Percentiles rank a stretch among this genome's conserved stretches.
Conservation (phyloP, 805 yeast species). For the Cyberlindnera saturnus region DNA sequence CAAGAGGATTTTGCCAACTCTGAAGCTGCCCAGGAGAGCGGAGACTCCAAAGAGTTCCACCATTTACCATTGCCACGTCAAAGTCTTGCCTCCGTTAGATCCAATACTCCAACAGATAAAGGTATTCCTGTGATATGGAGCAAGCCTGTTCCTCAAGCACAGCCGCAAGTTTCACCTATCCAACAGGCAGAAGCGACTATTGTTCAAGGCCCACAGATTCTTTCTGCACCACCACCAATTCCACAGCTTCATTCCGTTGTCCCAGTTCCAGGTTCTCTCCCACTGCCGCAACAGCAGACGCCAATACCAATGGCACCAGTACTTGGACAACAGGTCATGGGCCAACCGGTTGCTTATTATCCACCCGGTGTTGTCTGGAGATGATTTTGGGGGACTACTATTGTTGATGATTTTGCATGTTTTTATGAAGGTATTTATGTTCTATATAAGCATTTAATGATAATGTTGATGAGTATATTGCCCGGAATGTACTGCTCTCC, state of each 20-base stretch:
- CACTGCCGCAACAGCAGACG: neutral
- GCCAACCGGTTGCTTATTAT: slow-evolving; percentile 5
- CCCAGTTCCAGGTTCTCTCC: neutral
- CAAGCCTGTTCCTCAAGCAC: slow-evolving; percentile 1
- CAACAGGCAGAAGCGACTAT: too few relatives aligned
- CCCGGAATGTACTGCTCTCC: too few relatives aligned
- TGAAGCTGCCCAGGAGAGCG: slow-evolving; percentile 9
- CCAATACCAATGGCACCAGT: neutral
- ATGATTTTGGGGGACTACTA: neutral
- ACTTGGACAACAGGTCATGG: neutral
- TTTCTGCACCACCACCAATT: too few relatives aligned
- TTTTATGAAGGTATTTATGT: too few relatives aligned
- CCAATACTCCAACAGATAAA: slow-evolving; percentile 13
- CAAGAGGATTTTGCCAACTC: slow-evolving; percentile 1
- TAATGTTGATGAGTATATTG: too few relatives aligned
- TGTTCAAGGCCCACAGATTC: too few relatives aligned
- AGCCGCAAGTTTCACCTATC: neutral
- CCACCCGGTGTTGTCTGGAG: slow-evolving; percentile 12
- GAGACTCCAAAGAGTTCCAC: slow-evolving; percentile 20
- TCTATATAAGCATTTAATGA: too few relatives aligned
- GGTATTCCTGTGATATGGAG: neutral
- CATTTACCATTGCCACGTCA: slow-evolving; percentile 23
- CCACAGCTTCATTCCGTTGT: too few relatives aligned
- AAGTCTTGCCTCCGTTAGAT: slow-evolving; percentile 8
- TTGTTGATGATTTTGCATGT: neutral